phyloP scores from a whole-genome alignment of 108 stramenopile species.

The Skeletonema potamos region DNA sequence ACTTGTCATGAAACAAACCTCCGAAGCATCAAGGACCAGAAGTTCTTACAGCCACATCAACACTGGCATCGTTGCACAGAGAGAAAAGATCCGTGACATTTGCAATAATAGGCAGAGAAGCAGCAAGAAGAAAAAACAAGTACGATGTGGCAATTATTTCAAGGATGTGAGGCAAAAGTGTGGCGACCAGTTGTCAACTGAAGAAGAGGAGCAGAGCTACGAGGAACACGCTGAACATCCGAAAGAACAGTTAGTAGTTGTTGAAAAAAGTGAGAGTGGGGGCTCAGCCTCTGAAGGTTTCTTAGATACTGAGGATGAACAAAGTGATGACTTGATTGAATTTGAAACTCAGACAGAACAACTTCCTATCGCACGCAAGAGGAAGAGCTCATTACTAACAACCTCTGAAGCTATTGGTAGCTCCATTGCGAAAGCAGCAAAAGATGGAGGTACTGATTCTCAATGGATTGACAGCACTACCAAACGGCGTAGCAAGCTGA shows the following conservation, averaged over 20 bases:
- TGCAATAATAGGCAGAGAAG: neutral
- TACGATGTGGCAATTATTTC: neutral
- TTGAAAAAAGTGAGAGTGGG: neutral
- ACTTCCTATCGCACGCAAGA: neutral
- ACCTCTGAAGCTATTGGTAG: slow-evolving; percentile 19
- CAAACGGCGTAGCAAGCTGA: neutral
- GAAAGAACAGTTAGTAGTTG: neutral
- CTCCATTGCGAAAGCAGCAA: slow-evolving; percentile 6
- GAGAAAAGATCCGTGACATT: neutral
- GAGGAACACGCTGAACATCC: neutral
- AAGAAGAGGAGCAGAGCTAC: neutral
- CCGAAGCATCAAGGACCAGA: neutral
- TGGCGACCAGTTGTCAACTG: neutral
- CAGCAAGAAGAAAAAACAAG: neutral
- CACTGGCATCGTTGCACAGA: neutral
- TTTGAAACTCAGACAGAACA: neutral
- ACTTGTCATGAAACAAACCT: too few relatives aligned
- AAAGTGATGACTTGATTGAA: slow-evolving; percentile 18
- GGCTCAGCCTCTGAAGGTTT: neutral
- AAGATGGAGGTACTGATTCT: neutral
- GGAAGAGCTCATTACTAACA: slow-evolving; percentile 5
- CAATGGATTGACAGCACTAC: slow-evolving; percentile 10
- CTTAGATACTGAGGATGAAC: slow-evolving; percentile 7
- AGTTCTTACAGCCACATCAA: neutral
- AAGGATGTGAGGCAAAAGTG: neutral